These are phyloP conservation scores for Skeletonema marinoi DNA, from an alignment of 108 stramenopile genomes.

Conservation along the genomic window DNA sequence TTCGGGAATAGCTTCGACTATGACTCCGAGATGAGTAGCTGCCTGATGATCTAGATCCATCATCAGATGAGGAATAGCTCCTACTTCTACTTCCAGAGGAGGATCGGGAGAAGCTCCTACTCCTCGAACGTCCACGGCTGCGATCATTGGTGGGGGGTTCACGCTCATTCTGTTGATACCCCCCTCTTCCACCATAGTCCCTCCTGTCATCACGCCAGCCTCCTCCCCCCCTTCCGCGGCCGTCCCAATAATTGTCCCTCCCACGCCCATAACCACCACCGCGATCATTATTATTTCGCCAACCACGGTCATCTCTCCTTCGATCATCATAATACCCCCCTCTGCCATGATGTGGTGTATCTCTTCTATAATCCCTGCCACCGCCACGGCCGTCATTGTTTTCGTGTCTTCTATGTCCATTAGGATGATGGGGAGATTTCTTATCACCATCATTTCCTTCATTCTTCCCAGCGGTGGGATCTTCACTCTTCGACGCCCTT, in stretches of 20 bases:
- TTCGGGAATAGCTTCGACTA: constrained; percentile 34
- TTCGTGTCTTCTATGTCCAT: not conserved
- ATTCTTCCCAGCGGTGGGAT: not conserved
- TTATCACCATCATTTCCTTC: constrained; percentile 9
- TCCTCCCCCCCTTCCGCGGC: constrained; percentile 25
- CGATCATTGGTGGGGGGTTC: constrained; percentile 1
- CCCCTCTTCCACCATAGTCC: constrained; percentile 6
- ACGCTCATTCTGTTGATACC: not conserved
- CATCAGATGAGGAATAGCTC: constrained; percentile 23
- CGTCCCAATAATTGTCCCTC: constrained; percentile 7
- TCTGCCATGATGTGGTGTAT: not conserved
- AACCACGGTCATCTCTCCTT: constrained; percentile 38
- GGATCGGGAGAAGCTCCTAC: constrained; percentile 18
- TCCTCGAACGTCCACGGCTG: constrained; percentile 32
- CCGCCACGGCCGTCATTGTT: not conserved
- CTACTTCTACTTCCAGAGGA: constrained; percentile 25
- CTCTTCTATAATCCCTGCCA: constrained; percentile 6
- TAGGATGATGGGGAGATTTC: not conserved
- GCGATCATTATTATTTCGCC: constrained; percentile 6
- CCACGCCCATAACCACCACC: constrained; percentile 20
- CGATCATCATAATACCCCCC: not conserved
- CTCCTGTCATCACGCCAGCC: constrained; percentile 28
- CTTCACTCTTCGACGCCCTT: constrained; percentile 10
- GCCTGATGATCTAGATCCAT: constrained; percentile 15
- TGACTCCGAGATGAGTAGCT: constrained; percentile 24